phyloP scores from a whole-genome alignment of 108 stramenopile species.

The Aurantiochytrium sp. region DNA sequence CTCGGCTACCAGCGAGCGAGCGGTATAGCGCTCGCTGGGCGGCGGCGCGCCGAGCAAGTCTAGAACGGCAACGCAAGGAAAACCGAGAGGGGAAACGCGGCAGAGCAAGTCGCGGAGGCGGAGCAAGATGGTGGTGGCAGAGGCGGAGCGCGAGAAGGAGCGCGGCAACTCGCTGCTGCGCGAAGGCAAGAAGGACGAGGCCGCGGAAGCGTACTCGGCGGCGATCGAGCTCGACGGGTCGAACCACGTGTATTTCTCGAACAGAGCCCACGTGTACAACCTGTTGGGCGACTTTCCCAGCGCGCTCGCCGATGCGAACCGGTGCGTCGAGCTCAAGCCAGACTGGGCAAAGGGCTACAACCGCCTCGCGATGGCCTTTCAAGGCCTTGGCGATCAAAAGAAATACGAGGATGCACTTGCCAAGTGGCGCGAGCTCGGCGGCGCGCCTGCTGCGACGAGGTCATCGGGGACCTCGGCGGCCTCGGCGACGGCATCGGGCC shows the following conservation, averaged over 20 bases:
- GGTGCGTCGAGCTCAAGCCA: conserved; percentile 2
- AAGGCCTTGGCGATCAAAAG: neutral
- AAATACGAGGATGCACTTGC: neutral
- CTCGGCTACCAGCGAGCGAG: too few relatives aligned
- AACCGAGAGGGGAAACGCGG: too few relatives aligned
- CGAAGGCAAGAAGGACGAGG: conserved; percentile 65
- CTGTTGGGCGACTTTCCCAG: neutral
- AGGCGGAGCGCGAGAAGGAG: conserved; percentile 13
- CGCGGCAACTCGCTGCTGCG: conserved; percentile 73
- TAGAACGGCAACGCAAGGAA: too few relatives aligned
- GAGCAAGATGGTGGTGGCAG: neutral
- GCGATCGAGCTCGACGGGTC: conserved; percentile 73
- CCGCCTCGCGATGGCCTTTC: neutral
- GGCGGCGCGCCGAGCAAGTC: too few relatives aligned
- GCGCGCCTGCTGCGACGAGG: neutral
- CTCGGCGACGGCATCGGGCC: neutral
- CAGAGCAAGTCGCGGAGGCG: too few relatives aligned
- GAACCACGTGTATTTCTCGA: conserved; percentile 81
- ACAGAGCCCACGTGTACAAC: conserved; percentile 50
- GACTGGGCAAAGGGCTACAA: conserved; percentile 22
- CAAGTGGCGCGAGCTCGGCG: neutral
- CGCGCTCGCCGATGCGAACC: conserved; percentile 12
- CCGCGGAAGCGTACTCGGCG: conserved; percentile 71
- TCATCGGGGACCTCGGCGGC: neutral
- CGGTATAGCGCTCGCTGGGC: too few relatives aligned